A percentile compares a stretch with the other conserved stretches of the same genome.
These are phyloP conservation scores for Oldenlandia corymbosa DNA, from an alignment of 257 asterid genomes.

Conservation along the genomic window DNA sequence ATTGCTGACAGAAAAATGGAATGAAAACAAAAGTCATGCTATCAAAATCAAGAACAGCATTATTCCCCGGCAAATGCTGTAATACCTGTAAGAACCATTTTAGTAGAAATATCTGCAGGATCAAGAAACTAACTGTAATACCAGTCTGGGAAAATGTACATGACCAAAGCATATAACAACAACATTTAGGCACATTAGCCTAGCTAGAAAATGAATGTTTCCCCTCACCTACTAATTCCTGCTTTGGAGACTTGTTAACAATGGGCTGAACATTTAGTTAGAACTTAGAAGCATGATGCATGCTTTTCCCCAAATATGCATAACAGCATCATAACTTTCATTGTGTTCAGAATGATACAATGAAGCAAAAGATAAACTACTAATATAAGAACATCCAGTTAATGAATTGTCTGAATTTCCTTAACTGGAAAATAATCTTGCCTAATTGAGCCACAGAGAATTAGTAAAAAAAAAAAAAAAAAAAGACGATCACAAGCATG, in stretches of 20 bases:
- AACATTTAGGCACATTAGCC: too few species aligned
- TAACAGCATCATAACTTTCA: slow-evolving; percentile 26
- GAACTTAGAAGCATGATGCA: slow-evolving; percentile 34
- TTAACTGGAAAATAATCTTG: slow-evolving; percentile 40
- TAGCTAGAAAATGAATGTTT: too few species aligned
- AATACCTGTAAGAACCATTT: neutral
- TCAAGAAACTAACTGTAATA: neutral
- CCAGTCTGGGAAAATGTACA: neutral
- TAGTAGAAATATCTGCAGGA: too few species aligned
- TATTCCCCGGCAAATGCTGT: neutral
- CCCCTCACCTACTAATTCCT: slow-evolving; percentile 30
- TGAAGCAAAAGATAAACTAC: slow-evolving; percentile 28
- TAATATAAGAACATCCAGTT: slow-evolving; percentile 39
- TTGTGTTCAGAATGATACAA: slow-evolving; percentile 32
- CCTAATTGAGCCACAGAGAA: slow-evolving; percentile 45
- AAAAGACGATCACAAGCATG: slow-evolving; percentile 43
- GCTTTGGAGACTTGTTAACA: slow-evolving; percentile 30
- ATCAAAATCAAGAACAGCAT: neutral
- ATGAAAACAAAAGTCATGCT: neutral
- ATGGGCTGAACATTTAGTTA: slow-evolving; percentile 27
- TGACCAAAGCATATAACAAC: too few species aligned
- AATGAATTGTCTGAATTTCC: slow-evolving; percentile 45
- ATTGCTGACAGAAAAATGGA: neutral
- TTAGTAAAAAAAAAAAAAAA: slow-evolving; percentile 34
- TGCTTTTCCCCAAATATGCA: slow-evolving; percentile 30